Percentiles rank a stretch among this genome's conserved stretches.
Evolutionary conservation across 2,329 filamentous ascomycete genomes (phyloP).

Genomic region (Drechslerella stenobrocha): DNA sequence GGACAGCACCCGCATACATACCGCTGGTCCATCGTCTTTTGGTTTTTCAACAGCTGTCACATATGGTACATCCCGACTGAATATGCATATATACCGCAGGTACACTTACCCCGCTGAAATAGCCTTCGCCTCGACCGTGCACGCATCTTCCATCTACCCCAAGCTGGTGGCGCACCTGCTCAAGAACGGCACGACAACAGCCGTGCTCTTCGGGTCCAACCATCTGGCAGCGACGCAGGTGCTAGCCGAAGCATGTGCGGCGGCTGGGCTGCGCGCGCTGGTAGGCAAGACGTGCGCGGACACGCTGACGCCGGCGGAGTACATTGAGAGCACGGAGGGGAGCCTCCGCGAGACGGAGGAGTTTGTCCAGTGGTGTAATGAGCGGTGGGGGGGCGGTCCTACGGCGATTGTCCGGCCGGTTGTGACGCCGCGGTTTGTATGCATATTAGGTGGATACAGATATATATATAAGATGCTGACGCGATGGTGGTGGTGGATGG

Average conservation of each 20-base stretch:
- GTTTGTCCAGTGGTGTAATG: constrained; percentile 49
- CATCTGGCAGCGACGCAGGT: constrained; percentile 64
- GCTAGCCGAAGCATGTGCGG: constrained; percentile 62
- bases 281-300: constrained; percentile 60
- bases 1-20: too few species aligned
- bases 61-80: neutral
- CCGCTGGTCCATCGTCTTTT: too few species aligned
- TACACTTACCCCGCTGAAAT: constrained; percentile 67
- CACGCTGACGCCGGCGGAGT: constrained; percentile 50
- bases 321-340: constrained; percentile 49
- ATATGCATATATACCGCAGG: constrained; percentile 11
- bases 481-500: neutral
- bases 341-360: constrained; percentile 50
- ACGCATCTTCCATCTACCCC: constrained; percentile 62
- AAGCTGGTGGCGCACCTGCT: constrained; percentile 64
- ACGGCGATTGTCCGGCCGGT: constrained; percentile 53
- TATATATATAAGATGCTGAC: too few species aligned
- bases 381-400: constrained; percentile 35
- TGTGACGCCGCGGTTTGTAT: constrained; percentile 54
- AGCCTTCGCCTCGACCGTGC: constrained; percentile 62
- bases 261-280: constrained; percentile 64
- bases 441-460: too few species aligned
- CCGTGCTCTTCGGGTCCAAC: constrained; percentile 64
- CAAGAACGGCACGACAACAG: constrained; percentile 66
- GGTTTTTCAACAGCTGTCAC: neutral